Evolutionary conservation across 805 yeast species (phyloP), one percentile per base, ranked within the genome.

Genomic region (Candida sphagnicola): DNA sequence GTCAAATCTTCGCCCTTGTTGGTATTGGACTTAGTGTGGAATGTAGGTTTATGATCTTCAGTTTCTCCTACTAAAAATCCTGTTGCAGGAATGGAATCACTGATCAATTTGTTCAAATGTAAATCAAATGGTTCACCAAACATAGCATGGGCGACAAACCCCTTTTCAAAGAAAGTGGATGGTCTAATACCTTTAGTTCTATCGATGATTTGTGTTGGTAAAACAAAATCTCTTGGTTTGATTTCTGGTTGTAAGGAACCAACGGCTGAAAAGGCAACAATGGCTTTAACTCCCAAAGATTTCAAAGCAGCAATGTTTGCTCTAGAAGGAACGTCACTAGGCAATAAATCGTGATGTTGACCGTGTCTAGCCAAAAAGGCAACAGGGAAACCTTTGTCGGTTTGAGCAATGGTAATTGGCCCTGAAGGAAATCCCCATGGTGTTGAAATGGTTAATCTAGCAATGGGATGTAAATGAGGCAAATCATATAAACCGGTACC

Each of bases 371-470:
- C 93, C 49, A 93, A 72, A 55, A 93, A 93, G 1, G 98, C 98
- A 36, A 93, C 85, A 34, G 89, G 86, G 59, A 87, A 80, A 2
- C 95, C 95, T 25, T 67, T 51, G 2, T 67, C 63, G 30, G 95
- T 86, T 48, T 74, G 79, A n/a, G 95, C 83, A 44, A 93, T 80
- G 35, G 96, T 90, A 56, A 93, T 85, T 28, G 96, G 90, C 11
- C 95, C 83, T 4, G 97, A 89, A 16, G 99, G 96, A 49, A 74
- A 76, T 8, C 99, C 99, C 98, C 98, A 93, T 16, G 99, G 99
- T 3, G 99, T 93, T 14, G 84, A 75, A 42, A 89, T 65, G 12
- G 87, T 78, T 30, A 93, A 65, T 49, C 82, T 71, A 12, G 96
- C 96, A 33, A 91, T 95, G 3, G 95, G 95, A 34, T 81, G 75